Conservation (phyloP, 306 rosid species). For the Fragaria nilgerrensis region DNA sequence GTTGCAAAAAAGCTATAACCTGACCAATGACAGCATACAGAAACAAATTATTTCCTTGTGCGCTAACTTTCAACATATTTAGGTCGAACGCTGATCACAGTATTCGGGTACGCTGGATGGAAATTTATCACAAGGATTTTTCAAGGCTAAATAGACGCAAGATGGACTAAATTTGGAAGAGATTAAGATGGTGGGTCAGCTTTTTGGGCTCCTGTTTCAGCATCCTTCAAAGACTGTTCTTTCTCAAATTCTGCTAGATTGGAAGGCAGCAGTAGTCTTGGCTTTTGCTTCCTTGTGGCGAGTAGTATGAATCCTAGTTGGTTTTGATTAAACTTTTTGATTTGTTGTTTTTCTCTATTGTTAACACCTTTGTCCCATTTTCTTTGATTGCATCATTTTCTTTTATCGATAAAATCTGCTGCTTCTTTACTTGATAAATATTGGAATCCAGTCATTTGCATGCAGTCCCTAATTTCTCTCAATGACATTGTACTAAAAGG, state of each 20-base stretch:
- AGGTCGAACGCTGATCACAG: neutral
- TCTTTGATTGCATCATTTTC: neutral
- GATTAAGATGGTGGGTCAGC: neutral
- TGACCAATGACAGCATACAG: neutral
- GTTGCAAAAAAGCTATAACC: neutral
- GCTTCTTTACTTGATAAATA: neutral
- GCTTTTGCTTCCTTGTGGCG: neutral
- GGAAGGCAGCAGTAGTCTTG: neutral
- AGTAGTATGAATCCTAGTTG: neutral
- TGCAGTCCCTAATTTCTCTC: neutral
- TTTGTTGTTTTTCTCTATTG: neutral
- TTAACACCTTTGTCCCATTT: neutral
- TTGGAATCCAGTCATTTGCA: neutral
- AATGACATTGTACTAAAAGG: neutral
- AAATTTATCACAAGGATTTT: neutral
- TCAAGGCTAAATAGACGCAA: neutral
- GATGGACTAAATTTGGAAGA: neutral
- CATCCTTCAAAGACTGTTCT: neutral
- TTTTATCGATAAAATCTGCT: neutral
- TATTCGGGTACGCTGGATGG: neutral
- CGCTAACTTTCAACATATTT: neutral
- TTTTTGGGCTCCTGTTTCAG: neutral
- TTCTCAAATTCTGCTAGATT: neutral
- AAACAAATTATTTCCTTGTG: neutral
- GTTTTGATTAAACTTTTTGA: neutral